Base-by-base conservation (phyloP, 192 early-diverging fungal genomes). In the Phlyctochytrium bullatum region DNA sequence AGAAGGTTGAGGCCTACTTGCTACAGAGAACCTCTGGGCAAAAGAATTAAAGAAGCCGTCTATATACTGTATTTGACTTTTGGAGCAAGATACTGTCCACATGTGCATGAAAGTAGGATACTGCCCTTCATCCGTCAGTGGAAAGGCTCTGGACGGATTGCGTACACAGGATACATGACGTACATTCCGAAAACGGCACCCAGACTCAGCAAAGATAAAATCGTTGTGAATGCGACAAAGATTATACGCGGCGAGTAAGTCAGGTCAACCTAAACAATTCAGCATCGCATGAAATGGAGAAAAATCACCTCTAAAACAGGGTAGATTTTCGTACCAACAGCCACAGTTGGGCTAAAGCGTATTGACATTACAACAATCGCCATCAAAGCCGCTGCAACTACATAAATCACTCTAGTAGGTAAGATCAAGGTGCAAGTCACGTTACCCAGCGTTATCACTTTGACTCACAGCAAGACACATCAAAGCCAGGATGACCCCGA, bases 1-100 rank as follows among this genome's bases (percentile, higher is more conserved):
- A 85, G 61, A 85, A 85, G 64, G 75, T 80, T 29, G 31, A 57
- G 30, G 50, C 67, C 12, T 47, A 47, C 40, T 20, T 47, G 6
- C 20, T 47, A 20, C 6, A 20, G 40, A 47, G 40, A 20, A 47
- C 6, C 40, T 14, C 6, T 20, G 10, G 20, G 20, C 40, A 14
- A 20, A 6, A 47, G 20, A 47, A 47, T 14, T 47, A 47, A 47
- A n/a, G n/a, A n/a, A n/a, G n/a, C n/a, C n/a, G n/a, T n/a, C n/a
- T n/a, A n/a, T n/a, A n/a, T n/a, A n/a, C n/a, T n/a, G n/a, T n/a
- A n/a, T n/a, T n/a, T n/a, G n/a, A n/a, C n/a, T n/a, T n/a, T n/a
- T n/a, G n/a, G n/a, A n/a, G n/a, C n/a, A n/a, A n/a, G n/a, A n/a
- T n/a, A n/a, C n/a, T n/a, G n/a, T n/a, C n/a, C n/a, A n/a, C n/a